Base-by-base conservation (phyloP, 805 yeast genomes). In the Starmerella apicola region DNA sequence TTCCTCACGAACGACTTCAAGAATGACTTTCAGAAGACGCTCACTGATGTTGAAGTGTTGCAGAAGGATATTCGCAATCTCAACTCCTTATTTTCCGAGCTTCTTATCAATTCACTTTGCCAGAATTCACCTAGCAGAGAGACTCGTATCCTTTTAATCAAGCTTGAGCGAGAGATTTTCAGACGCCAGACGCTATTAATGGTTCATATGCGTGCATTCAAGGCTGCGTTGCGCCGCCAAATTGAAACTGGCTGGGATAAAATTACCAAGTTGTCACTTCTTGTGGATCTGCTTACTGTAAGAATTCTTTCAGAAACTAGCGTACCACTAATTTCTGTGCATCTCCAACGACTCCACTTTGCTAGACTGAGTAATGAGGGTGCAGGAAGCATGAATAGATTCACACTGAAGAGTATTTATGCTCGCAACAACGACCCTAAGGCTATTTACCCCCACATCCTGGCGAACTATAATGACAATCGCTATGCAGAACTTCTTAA, bases 201-300 rank as follows among this genome's bases (percentile, higher is more conserved):
- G 33, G 57, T 61, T 24, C 54, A 57, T 34, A 59, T 59, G 54
- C 49, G 54, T 2, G 65, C 64, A 10, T 54, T 60, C 43, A 51
- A 50, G 41, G 46, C 57, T 9, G 57, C 57, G 12, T 37, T 60
- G 42, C 52, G 58, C 25, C 45, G 47, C 23, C 48, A 48, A 29
- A 51, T 53, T 42, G 41, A 49, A 54, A 54, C 49, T 38, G 60
- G 62, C 39, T 56, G 42, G 51, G 61, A 43, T 41, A 57, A 41
- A 42, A 46, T 42, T 32, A 41, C 53, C 38, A 58, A 52, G 49
- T 73, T 80, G 75, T 59, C 68, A n/a, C 58, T 79, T 15, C 61
- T 70, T 29, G 74, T 86, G 0, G 85, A 78, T 48, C 78, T 79
- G 44, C 65, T 84, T 31, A 72, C 76, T 31, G 64, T 84, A 58